Evolutionary conservation across 2,329 filamentous ascomycete genomes (phyloP), one percentile per base, ranked within the genome.

Genomic region (Cytospora chrysosperma): DNA sequence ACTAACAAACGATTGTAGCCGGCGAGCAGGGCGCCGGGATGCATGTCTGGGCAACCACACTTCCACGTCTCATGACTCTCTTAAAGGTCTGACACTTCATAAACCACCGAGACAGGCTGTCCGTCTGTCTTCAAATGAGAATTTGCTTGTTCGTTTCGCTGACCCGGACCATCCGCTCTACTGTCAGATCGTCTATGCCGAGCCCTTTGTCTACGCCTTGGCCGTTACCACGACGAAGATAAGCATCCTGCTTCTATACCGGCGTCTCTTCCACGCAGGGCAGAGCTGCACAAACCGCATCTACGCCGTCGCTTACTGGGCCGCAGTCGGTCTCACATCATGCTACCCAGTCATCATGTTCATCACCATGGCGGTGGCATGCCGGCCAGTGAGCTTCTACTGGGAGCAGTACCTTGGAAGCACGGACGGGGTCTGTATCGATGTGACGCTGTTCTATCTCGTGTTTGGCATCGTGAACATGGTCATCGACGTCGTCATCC

Each of bases 191-290:
- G 67, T 75, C 30, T 74, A 71, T 52, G 65, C 71, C 15, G 73
- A 75, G 52, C 69, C 72, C 4, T 71, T 64, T 21, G 67, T 75
- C n/a, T 75, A 75, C 53, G 71, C 70, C 2, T 68, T 67, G 7
- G 68, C 69, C 5, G 70, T 74, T 21, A 70, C 71, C 12, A 70
- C 71, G 24, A 74, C 72, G 8, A 73, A 73, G 59, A 58, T 71
- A 40, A 73, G 72, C 28, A 73, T 75, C 21, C 52, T 75, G 8
- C 57, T 74, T 24, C 72, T 74, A 63, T 75, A 75, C 52, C 69
- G 69, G 26, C 71, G 72, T 12, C 62, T 75, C 10, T 75, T 75
- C 58, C 68, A 72, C 28, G 65, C 72, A n/a, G 69, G 67, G 5
- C 67, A 67, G n/a, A 62, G 68, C 53, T 68, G 72, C 47, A 67